A percentile compares a stretch with the other conserved stretches of the same genome.
Evolutionary conservation across 2,329 filamentous ascomycete genomes (phyloP).

Genomic region (Xylaria multiplex): DNA sequence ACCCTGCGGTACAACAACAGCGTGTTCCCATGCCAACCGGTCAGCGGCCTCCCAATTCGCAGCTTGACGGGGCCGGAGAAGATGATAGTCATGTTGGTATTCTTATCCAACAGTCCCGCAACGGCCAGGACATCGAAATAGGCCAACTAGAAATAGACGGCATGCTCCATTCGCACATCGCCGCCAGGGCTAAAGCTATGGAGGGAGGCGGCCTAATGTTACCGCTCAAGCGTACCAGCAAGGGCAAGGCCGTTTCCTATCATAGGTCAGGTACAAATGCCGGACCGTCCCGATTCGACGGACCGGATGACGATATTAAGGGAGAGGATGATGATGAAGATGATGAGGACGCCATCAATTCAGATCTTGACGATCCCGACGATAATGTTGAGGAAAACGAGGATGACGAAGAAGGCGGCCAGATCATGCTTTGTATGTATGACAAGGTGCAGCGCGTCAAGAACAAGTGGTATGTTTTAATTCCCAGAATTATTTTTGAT

Average conservation of each 20-base stretch:
- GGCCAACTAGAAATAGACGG: slow-evolving; percentile 73
- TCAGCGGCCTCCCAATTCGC: slow-evolving; percentile 58
- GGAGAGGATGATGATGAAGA: slow-evolving; percentile 58
- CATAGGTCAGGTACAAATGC: slow-evolving; percentile 40
- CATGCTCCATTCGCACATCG: slow-evolving; percentile 74
- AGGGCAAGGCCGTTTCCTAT: slow-evolving; percentile 49
- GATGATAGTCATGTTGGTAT: slow-evolving; percentile 67
- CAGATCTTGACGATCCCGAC: slow-evolving; percentile 94
- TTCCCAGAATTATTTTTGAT: slow-evolving; percentile 39
- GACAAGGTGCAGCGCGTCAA: slow-evolving; percentile 99
- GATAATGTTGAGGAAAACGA: slow-evolving; percentile 86
- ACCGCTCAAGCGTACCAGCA: slow-evolving; percentile 68
- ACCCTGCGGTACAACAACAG: slow-evolving; percentile 44
- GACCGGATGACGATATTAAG: slow-evolving; percentile 64
- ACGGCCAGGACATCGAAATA: slow-evolving; percentile 65
- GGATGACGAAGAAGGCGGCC: slow-evolving; percentile 84
- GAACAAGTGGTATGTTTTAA: slow-evolving; percentile 82
- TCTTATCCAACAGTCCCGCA: slow-evolving; percentile 65
- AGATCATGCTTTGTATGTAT: slow-evolving; percentile 99
- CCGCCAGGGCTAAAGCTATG: slow-evolving; percentile 72
- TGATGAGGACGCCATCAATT: slow-evolving; percentile 98
- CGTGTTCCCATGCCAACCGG: slow-evolving; percentile 54
- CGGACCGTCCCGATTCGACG: slow-evolving; percentile 67
- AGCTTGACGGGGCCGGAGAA: slow-evolving; percentile 80
- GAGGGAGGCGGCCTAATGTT: slow-evolving; percentile 82